These are phyloP conservation scores for Dalbergia cultrata DNA, from an alignment of 306 rosid genomes.

Conservation along the genomic window DNA sequence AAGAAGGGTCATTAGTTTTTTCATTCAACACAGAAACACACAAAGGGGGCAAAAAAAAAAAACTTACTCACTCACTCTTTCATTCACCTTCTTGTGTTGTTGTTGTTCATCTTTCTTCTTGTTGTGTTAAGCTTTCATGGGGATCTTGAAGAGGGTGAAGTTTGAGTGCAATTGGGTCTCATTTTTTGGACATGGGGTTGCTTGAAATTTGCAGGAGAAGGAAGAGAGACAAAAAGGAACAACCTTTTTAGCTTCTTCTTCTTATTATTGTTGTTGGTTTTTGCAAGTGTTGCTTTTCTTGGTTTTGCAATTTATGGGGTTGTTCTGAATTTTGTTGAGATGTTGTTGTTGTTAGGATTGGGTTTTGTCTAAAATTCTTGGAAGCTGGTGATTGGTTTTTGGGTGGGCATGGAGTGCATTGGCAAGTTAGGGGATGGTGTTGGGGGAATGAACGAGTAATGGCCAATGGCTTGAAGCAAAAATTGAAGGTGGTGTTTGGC, in stretches of 20 bases:
- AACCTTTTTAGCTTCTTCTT: conserved; percentile 22
- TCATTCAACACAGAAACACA: conserved; percentile 47
- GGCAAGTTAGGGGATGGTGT: conserved; percentile 50
- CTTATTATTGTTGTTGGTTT: not conserved
- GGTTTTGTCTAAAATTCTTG: conserved; percentile 55
- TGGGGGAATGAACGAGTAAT: conserved; percentile 44
- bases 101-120: not conserved
- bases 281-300: conserved; percentile 12
- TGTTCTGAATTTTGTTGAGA: conserved; percentile 45
- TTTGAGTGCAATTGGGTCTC: conserved; percentile 51
- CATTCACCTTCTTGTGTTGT: conserved; percentile 5
- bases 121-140: conserved; percentile 49
- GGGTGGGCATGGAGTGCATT: conserved; percentile 53
- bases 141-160: conserved; percentile 63
- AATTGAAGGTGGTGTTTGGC: conserved; percentile 40
- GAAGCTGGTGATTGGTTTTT: conserved; percentile 7
- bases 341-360: conserved; percentile 48
- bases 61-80: conserved; percentile 31
- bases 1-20: conserved; percentile 53
- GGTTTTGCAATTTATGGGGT: not conserved
- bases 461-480: conserved; percentile 56
- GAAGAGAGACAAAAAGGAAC: conserved; percentile 6
- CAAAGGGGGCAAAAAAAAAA: no score
- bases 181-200: conserved; percentile 50
- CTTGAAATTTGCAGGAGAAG: conserved; percentile 9